Base-by-base conservation (phyloP, 331 rosid species). In the Quercus lobata region DNA sequence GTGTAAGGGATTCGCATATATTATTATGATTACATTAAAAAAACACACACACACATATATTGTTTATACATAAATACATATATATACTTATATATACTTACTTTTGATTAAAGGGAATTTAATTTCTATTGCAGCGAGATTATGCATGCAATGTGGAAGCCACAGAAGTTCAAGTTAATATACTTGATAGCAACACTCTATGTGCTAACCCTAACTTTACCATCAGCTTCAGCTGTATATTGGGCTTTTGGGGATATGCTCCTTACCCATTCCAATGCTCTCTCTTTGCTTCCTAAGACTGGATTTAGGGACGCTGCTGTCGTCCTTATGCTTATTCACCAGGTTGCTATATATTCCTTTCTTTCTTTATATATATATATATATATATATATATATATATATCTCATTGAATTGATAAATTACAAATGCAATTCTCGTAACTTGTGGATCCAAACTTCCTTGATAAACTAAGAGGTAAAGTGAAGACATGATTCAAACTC, bases 71-170 rank as follows among this genome's bases (percentile, higher is more conserved):
- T 19, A 4, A 18, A 58, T 58, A 21, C 8, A 57, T 12, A 32
- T 5, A 22, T 35, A 0, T 32, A 32, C 5, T 0, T 37, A 30
- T 44, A 11, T 25, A 30, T 6, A 17, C 41, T 65, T 41, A 52
- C 35, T 61, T 71, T 69, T 80, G 69, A 83, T 68, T 60, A 62
- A n/a, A 7, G 44, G 37, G 24, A 68, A 73, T 32, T 54, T 37
- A 30, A 71, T 77, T 75, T 18, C 62, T 60, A 44, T 55, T 89
- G 88, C 63, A 94, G 98, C 89, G 98, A 96, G 86, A 91, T 96
- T 18, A 96, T 96, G 99, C 98, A 96, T 89, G 99, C 99, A 44
- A 96, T 96, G 98, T 96, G 99, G 99, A 96, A 96, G 86, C 99
- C 99, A 80, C 99, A 90, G 82, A 96, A 96, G 72, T 96, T 93